These are phyloP conservation scores for Croton laevigatus DNA, from an alignment of 441 rosid species.

Conservation along the genomic window DNA sequence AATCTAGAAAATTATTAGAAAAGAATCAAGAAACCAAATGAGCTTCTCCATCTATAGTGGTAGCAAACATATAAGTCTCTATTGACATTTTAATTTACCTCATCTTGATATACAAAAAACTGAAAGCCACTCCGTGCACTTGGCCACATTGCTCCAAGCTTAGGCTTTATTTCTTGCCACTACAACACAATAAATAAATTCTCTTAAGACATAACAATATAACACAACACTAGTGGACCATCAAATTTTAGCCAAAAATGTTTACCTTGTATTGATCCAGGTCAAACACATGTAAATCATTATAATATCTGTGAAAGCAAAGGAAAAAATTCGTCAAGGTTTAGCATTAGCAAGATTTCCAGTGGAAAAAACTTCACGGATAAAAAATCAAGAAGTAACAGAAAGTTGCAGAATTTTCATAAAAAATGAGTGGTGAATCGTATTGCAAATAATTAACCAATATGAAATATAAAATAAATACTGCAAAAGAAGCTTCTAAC, in stretches of 20 bases:
- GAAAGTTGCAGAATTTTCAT: neutral
- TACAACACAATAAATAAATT: conserved; percentile 31
- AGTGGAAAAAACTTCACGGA: conserved; percentile 3
- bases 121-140: conserved; percentile 95
- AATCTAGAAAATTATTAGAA: neutral
- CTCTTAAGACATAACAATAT: conserved; percentile 16
- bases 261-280: conserved; percentile 88
- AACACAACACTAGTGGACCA: conserved; percentile 9
- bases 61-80: neutral
- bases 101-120: conserved; percentile 84
- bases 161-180: conserved; percentile 99
- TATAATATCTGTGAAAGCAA: conserved; percentile 61
- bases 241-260: conserved; percentile 15
- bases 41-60: neutral
- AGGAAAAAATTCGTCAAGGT: conserved; percentile 18
- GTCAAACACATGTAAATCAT: conserved; percentile 82
- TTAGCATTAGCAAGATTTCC: neutral
- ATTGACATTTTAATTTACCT: conserved; percentile 40
- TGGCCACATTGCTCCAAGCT: conserved; percentile 94
- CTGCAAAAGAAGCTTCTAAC: neutral
- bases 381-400: neutral
- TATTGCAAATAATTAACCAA: neutral
- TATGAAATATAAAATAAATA: neutral
- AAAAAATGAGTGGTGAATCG: neutral
- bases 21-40: neutral